These are phyloP conservation scores for Cordia subcordata DNA, from an alignment of 257 asterid genomes.

Conservation along the genomic window DNA sequence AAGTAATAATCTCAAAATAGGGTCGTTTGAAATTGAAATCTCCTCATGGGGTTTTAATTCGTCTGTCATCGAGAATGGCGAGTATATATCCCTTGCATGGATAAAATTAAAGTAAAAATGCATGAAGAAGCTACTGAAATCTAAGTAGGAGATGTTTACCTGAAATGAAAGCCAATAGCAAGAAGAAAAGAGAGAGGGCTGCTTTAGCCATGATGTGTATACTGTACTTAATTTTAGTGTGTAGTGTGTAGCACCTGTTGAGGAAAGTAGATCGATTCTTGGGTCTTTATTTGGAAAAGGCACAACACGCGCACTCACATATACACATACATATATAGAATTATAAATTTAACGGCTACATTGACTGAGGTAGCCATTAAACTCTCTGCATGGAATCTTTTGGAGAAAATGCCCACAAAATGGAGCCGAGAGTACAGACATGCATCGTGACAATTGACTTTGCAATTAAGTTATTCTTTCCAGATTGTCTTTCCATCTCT, in stretches of 20 bases:
- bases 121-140: not conserved
- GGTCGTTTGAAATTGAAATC: too few species aligned
- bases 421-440: not conserved
- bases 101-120: too few species aligned
- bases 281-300: not conserved
- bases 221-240: too few species aligned
- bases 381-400: slow-evolving; percentile 1
- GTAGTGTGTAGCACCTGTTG: not conserved
- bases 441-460: not conserved
- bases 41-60: too few species aligned
- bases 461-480: not conserved
- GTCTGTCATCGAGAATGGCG: too few species aligned
- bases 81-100: too few species aligned
- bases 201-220: slow-evolving; percentile 31
- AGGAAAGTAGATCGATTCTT: not conserved
- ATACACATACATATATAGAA: too few species aligned
- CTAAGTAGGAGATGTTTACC: slow-evolving; percentile 20
- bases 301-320: too few species aligned
- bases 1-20: too few species aligned
- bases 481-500: not conserved
- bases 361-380: not conserved
- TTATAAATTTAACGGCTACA: slow-evolving; percentile 9
- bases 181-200: slow-evolving; percentile 10
- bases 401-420: not conserved
- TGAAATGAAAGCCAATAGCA: slow-evolving; percentile 23